Base-by-base conservation (phyloP, 2,329 filamentous ascomycete genomes). In the Boeremia lycopersici region DNA sequence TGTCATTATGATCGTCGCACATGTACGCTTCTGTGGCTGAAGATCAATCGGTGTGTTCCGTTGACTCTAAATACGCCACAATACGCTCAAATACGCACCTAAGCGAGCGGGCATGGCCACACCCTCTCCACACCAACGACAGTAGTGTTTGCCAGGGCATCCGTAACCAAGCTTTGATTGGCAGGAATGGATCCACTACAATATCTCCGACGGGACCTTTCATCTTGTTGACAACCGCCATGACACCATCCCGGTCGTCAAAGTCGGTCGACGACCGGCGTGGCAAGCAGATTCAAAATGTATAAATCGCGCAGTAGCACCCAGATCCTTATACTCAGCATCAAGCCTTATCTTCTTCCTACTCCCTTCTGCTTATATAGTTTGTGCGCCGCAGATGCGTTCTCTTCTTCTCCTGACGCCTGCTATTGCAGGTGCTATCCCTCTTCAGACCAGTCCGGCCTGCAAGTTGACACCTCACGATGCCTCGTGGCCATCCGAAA, bases 381-480 rank as follows among this genome's bases (percentile, higher is more conserved):
- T 35, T 26, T n/a, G 11, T 19, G 4, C n/a, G 29, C 29, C 29
- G 34, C 6, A 2, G 2, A 44, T 44, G 41, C 41, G 30, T 19
- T 10, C 29, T 17, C 13, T 34, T 6, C 23, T 34, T 9, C 28
- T 51, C 9, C 17, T 44, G 5, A 17, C n/a, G 17, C 33, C 48
- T 12, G 33, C 40, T 6, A 29, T 41, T 11, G 49, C 29, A 47
- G 28, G 36, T 35, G 49, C 29, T 8, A 23, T 47, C 19, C 29
- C 42, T 6, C 17, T 41, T 19, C 36, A 42, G n/a, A 6, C 36
- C 10, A 8, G 29, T 4, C n/a, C 13, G 5, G 8, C 15, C 12
- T 53, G 50, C 50, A 53, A 53, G 15, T 28, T 30, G 3, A 47
- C 36, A 23, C 50, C 50, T n/a, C 9, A 35, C 6, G 50, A 53